phyloP scores from a whole-genome alignment of 495 filamentous ascomycete genomes.

The Sordaria brevicollis region DNA sequence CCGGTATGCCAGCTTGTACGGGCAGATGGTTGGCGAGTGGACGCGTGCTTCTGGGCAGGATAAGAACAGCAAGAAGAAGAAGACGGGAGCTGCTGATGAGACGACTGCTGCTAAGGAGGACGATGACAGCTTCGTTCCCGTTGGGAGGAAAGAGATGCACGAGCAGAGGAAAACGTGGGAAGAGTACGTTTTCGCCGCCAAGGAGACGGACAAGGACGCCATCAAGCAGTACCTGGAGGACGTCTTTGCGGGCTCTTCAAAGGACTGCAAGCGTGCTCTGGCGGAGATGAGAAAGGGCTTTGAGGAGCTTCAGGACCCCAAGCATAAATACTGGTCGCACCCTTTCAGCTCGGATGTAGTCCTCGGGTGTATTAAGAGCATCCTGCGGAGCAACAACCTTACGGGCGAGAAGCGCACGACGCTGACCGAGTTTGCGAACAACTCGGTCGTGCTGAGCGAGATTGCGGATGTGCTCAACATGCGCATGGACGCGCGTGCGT shows the following conservation, averaged over 20 bases:
- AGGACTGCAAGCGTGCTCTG: conserved; percentile 10
- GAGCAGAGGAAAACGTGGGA: conserved; percentile 49
- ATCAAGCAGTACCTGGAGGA: conserved; percentile 39
- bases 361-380: conserved; percentile 32
- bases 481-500: conserved; percentile 45
- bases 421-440: conserved; percentile 48
- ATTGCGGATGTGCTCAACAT: conserved; percentile 64
- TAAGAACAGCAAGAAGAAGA: too few relatives aligned
- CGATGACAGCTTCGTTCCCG: conserved; percentile 10
- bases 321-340: conserved; percentile 2
- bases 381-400: conserved; percentile 48
- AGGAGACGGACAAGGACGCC: conserved; percentile 23
- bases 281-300: background rate
- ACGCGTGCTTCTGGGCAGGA: conserved; percentile 19
- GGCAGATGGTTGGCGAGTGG: conserved; percentile 53
- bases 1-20: conserved; percentile 52
- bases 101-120: background rate
- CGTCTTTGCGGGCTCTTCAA: conserved; percentile 33
- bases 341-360: conserved; percentile 12
- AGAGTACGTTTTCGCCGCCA: conserved; percentile 28
- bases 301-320: conserved; percentile 6
- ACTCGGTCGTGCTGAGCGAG: conserved; percentile 45
- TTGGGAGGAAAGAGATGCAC: conserved; percentile 22
- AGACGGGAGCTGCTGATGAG: conserved; percentile 6
- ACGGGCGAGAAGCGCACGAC: conserved; percentile 47